phyloP scores from a whole-genome alignment of 768 basidiomycete species.

The Artomyces pyxidatus region DNA sequence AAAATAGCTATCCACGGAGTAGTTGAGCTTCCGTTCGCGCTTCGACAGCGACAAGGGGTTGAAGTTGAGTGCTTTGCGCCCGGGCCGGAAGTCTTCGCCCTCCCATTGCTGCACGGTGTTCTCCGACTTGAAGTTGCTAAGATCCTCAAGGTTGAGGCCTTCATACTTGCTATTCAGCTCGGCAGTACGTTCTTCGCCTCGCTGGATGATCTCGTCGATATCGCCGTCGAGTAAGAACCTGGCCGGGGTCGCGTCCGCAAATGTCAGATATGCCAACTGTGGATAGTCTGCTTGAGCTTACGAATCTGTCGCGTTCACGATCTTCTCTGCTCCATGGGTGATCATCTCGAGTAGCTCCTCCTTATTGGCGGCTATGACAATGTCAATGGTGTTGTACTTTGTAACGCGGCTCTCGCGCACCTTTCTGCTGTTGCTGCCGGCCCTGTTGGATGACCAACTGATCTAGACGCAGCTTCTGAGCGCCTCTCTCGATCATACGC shows the following conservation, averaged over 20 bases:
- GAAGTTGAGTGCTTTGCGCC: constrained; percentile 65
- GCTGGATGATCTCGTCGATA: constrained; percentile 88
- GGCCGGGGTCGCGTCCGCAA: not conserved
- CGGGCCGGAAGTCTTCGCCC: constrained; percentile 83
- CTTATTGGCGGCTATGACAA: constrained; percentile 71
- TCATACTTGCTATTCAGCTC: constrained; percentile 91
- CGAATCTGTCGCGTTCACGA: constrained; percentile 77
- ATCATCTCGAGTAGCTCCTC: constrained; percentile 98
- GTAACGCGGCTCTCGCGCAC: constrained; percentile 27
- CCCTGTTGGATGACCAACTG: constrained; percentile 98
- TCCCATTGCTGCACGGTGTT: constrained; percentile 91
- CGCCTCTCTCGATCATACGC: constrained; percentile 89
- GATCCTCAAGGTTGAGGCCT: constrained; percentile 84
- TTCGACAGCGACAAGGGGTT: constrained; percentile 85
- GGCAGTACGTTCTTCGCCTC: constrained; percentile 84
- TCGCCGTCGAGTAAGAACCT: constrained; percentile 79
- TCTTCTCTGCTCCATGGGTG: constrained; percentile 93
- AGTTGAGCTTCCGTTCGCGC: constrained; percentile 88
- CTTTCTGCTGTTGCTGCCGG: constrained; percentile 72
- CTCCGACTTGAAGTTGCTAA: constrained; percentile 96
- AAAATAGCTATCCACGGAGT: constrained; percentile 94
- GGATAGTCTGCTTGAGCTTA: too few relatives aligned
- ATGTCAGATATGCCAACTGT: not conserved
- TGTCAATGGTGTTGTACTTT: not conserved
- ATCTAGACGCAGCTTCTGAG: constrained; percentile 90